Evolutionary conservation across 257 asterid genomes (phyloP).

Genomic region (Voacanga thouarsii): DNA sequence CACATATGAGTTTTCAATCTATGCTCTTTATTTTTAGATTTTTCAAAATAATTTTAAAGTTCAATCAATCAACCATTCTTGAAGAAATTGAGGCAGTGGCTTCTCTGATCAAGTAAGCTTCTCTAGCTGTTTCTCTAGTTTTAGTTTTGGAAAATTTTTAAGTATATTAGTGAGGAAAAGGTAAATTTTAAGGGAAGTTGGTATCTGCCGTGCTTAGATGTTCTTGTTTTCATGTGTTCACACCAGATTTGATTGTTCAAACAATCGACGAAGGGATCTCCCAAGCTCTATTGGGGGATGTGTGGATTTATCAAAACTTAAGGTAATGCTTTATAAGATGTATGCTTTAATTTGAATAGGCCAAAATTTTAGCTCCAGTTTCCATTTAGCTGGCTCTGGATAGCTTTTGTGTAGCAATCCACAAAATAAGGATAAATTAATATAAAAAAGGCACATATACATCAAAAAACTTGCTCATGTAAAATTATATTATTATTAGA

Average conservation of each 20-base stretch:
- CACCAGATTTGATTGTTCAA: constrained; percentile 93
- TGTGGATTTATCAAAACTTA: constrained; percentile 61
- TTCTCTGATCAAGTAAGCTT: constrained; percentile 79
- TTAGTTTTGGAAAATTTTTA: background rate
- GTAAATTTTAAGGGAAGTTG: no score
- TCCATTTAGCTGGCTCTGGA: background rate
- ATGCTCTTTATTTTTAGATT: no score
- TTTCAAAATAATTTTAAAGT: no score
- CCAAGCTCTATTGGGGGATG: constrained; percentile 78
- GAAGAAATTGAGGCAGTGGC: constrained; percentile 74
- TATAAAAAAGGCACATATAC: background rate
- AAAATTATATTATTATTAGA: background rate
- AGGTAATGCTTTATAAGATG: constrained; percentile 41
- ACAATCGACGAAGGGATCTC: constrained; percentile 62
- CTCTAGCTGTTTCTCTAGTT: constrained; percentile 15
- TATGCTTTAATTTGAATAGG: background rate
- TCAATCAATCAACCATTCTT: constrained; percentile 69
- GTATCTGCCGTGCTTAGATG: constrained; percentile 7
- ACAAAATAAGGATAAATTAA: background rate
- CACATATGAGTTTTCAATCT: no score
- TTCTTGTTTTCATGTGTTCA: constrained; percentile 17
- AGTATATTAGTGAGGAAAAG: background rate
- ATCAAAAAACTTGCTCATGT: background rate
- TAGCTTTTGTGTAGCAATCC: background rate
- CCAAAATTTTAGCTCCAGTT: background rate